A percentile compares a stretch with the other conserved stretches of the same genome.
Evolutionary conservation across 1,284 basidiomycete genomes (phyloP).

Genomic region (Ustilago hordei): DNA sequence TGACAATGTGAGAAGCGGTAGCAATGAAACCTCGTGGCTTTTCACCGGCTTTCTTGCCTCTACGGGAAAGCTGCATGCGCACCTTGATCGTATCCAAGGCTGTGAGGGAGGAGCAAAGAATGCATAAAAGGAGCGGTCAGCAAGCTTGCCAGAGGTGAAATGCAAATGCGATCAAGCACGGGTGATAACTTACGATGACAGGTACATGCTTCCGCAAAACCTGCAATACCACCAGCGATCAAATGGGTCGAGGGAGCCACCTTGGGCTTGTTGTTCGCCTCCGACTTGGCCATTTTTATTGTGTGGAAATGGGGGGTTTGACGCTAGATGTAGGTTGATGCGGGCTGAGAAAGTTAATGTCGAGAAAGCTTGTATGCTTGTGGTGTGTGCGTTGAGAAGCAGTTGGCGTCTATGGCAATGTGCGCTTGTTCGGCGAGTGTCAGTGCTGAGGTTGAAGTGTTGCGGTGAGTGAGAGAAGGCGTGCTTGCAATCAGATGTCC

Average conservation of each 20-base stretch:
- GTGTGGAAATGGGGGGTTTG: background rate
- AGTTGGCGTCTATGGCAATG: background rate
- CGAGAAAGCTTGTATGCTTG: conserved; percentile 7
- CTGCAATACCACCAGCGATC: conserved; percentile 69
- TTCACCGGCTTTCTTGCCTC: conserved; percentile 56
- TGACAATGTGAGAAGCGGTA: conserved; percentile 88
- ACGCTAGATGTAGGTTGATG: background rate
- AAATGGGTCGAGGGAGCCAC: conserved; percentile 68
- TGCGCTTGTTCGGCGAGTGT: background rate
- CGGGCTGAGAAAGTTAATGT: background rate
- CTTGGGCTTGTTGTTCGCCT: conserved; percentile 62
- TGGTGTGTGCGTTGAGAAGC: background rate
- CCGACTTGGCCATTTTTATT: conserved; percentile 27
- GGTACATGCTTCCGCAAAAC: conserved; percentile 68
- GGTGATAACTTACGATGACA: conserved; percentile 66
- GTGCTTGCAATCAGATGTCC: background rate
- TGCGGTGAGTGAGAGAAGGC: background rate
- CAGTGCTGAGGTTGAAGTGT: background rate
- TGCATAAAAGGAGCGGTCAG: background rate
- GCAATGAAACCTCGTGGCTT: conserved; percentile 91
- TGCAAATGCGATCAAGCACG: too few species aligned
- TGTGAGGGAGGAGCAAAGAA: conserved; percentile 14
- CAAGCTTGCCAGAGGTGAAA: background rate
- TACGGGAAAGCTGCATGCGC: conserved; percentile 85
- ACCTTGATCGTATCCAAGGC: conserved; percentile 92